Evolutionary conservation across 176 grass and related monocot genomes (phyloP), one percentile per base, ranked within the genome.

Genomic region (Juncus effusus): DNA sequence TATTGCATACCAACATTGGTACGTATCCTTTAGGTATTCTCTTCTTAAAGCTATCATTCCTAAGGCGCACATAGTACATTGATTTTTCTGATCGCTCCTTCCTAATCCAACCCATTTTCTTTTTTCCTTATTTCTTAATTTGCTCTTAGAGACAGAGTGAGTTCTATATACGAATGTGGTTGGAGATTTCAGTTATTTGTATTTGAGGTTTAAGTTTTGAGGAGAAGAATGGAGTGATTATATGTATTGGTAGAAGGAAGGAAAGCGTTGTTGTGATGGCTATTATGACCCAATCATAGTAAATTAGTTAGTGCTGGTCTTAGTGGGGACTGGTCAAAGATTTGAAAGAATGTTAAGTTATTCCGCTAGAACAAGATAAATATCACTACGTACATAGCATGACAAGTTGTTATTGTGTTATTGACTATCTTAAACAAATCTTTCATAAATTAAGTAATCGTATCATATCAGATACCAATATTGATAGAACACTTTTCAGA

Each of bases 1-100:
- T 40, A 13, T 12, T 16, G 0, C 76, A 54, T 12, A 76, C 71
- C 0, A 82, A 44, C 65, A 76, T 19, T 5, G 71, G 76, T 8
- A 82, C 64, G 5, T 79, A 77, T 2, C 84, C 76, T 61, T 78
- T 81, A 0, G 59, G 77, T 0, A 60, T 68, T 73, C 15, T 69
- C 5, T 35, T 35, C 9, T 16, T 60, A 38, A 36, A 50, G 11
- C 54, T 55, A 16, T 35, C 36, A 0, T 59, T 7, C 10, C 4
- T 10, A 13, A 38, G 53, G 5, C 60, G 68, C 6, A 60, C 64
- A 40, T 83, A 59, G 71, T 37, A 53, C 7, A 45, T 12, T 6
- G 60, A 10, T 38, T 9, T 5, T 28, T 45, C 15, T 39, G 14
- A 10, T 9, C 37, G 77, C 47, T 67, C 62, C 3, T 76, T 61